Conservation (phyloP, 441 rosid genomes). For the Mallotus japonicus region DNA sequence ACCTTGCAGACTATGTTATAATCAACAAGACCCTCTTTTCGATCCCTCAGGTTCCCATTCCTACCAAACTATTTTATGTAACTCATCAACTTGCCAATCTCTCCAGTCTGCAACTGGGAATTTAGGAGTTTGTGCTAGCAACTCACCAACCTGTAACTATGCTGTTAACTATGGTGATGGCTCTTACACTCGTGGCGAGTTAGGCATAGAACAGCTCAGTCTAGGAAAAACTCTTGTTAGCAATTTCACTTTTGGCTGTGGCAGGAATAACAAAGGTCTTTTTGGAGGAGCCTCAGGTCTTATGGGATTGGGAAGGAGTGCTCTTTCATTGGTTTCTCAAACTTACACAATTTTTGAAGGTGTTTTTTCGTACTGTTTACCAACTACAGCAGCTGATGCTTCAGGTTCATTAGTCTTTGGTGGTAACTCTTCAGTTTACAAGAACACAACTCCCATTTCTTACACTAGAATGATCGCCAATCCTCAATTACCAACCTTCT, state of each 20-base stretch:
- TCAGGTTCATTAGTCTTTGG: constrained; percentile 84
- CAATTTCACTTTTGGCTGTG: constrained; percentile 75
- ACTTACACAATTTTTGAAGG: constrained; percentile 53
- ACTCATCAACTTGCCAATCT: constrained; percentile 65
- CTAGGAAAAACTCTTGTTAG: constrained; percentile 43
- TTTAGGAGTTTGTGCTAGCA: constrained; percentile 48
- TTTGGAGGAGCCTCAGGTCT: constrained; percentile 91
- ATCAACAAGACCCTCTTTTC: constrained; percentile 71
- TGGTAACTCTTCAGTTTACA: constrained; percentile 53
- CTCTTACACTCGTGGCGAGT: constrained; percentile 75
- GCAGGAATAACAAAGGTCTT: constrained; percentile 68
- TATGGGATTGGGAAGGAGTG: constrained; percentile 81
- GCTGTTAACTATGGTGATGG: constrained; percentile 83
- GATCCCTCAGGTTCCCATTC: constrained; percentile 64
- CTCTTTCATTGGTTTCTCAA: constrained; percentile 69
- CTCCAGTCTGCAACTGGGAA: constrained; percentile 52
- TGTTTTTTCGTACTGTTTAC: constrained; percentile 87
- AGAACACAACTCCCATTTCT: constrained; percentile 57
- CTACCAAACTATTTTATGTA: constrained; percentile 52
- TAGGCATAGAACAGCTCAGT: constrained; percentile 53
- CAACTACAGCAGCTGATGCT: constrained; percentile 53
- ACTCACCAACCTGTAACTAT: constrained; percentile 53
- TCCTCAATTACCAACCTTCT: constrained; percentile 66
- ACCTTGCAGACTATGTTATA: constrained; percentile 73
- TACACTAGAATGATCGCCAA: constrained; percentile 61